These are phyloP conservation scores for Rutstroemia sp. DNA, from an alignment of 2,329 filamentous ascomycete species.

Conservation along the genomic window DNA sequence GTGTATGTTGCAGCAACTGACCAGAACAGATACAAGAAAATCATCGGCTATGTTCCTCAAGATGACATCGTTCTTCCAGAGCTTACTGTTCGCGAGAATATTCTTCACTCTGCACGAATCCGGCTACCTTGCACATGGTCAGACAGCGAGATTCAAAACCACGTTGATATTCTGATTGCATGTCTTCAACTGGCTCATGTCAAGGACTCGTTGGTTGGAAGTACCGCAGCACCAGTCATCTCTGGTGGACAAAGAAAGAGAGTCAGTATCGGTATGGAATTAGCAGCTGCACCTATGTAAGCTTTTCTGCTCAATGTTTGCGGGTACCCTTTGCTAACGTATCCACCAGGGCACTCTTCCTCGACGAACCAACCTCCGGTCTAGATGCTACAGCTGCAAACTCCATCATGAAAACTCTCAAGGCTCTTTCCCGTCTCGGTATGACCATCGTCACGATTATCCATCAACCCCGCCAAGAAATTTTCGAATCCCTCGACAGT, in stretches of 20 bases:
- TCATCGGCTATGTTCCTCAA: constrained; percentile 56
- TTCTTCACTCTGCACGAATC: constrained; percentile 50
- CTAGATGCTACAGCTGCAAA: constrained; percentile 57
- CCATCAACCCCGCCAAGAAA: constrained; percentile 46
- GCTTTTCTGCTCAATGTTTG: not conserved
- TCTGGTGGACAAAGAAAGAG: constrained; percentile 55
- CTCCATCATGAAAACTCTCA: constrained; percentile 54
- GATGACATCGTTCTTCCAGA: constrained; percentile 54
- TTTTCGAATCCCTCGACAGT: constrained; percentile 53
- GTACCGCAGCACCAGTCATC: constrained; percentile 54
- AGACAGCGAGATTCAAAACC: constrained; percentile 40
- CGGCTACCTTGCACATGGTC: constrained; percentile 46
- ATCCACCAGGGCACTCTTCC: constrained; percentile 40
- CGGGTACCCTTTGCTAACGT: not conserved
- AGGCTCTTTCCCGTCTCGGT: constrained; percentile 49
- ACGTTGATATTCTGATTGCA: constrained; percentile 49
- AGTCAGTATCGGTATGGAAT: constrained; percentile 54
- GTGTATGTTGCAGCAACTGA: not conserved
- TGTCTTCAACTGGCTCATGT: constrained; percentile 37
- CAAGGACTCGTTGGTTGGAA: constrained; percentile 42
- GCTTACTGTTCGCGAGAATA: constrained; percentile 54
- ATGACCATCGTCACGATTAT: constrained; percentile 49
- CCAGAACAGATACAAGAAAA: constrained; percentile 43
- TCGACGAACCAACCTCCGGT: constrained; percentile 54
- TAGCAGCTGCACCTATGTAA: constrained; percentile 46